phyloP scores from a whole-genome alignment of 495 filamentous ascomycete genomes.

The Daldinia vernicosa region DNA sequence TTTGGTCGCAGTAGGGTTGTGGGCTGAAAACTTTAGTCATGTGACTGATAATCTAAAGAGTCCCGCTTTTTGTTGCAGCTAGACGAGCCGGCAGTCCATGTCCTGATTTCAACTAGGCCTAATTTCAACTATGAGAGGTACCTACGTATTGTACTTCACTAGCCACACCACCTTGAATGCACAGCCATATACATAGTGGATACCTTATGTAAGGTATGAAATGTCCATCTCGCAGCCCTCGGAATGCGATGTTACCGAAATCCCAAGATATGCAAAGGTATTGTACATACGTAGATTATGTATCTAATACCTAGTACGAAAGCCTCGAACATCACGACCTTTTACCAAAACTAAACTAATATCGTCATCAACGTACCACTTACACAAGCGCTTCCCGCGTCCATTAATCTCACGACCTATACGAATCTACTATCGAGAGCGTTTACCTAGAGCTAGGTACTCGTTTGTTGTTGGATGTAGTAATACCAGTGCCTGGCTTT shows the following conservation, averaged over 20 bases:
- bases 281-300: neutral
- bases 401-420: neutral
- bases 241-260: too few relatives aligned
- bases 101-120: neutral
- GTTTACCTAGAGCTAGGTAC: neutral
- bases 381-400: neutral
- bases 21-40: slow-evolving; percentile 41
- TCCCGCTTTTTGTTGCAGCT: slow-evolving; percentile 7
- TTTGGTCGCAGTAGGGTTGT: slow-evolving; percentile 43
- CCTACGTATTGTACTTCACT: slow-evolving; percentile 5
- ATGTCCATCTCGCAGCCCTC: neutral
- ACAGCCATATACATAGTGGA: too few relatives aligned
- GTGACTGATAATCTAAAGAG: slow-evolving; percentile 18
- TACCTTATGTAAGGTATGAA: too few relatives aligned
- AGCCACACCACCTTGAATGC: slow-evolving; percentile 17
- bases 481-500: neutral
- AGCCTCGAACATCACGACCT: neutral
- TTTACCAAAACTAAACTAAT: neutral
- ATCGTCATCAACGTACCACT: slow-evolving; percentile 25
- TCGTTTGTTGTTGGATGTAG: neutral
- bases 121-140: too few relatives aligned
- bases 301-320: neutral
- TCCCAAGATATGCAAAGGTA: neutral
- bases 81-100: slow-evolving; percentile 17
- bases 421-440: neutral